Conservation (phyloP, 768 basidiomycete species). For the Lentinus tigrinus region DNA sequence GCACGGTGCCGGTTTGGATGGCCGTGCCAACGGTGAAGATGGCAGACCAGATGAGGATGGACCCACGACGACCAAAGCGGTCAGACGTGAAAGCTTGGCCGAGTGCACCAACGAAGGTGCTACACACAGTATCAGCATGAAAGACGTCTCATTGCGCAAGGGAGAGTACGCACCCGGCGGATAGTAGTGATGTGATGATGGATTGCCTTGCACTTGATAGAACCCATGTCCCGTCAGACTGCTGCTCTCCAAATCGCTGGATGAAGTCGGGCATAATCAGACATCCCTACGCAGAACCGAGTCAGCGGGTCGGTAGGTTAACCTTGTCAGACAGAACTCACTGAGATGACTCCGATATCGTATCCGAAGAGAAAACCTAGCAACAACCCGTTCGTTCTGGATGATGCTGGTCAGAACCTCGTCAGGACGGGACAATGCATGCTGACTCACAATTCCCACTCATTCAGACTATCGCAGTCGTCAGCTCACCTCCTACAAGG, state of each 20-base stretch:
- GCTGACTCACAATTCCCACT: not conserved
- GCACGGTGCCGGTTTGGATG: slow-evolving; percentile 65
- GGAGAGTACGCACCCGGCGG: slow-evolving; percentile 55
- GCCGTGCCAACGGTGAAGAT: slow-evolving; percentile 71
- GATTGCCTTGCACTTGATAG: slow-evolving; percentile 67
- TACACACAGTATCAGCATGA: slow-evolving; percentile 39
- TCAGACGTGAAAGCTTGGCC: slow-evolving; percentile 76
- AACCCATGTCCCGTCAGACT: slow-evolving; percentile 43
- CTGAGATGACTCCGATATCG: slow-evolving; percentile 77
- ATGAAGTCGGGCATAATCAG: slow-evolving; percentile 80
- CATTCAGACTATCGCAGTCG: not conserved
- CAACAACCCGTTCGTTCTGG: not conserved
- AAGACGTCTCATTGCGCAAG: slow-evolving; percentile 34
- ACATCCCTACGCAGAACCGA: slow-evolving; percentile 51
- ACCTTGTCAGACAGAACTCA: slow-evolving; percentile 27
- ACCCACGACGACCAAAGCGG: slow-evolving; percentile 66
- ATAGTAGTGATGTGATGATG: slow-evolving; percentile 76
- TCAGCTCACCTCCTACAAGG: slow-evolving; percentile 18
- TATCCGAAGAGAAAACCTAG: slow-evolving; percentile 70
- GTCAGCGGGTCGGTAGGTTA: not conserved
- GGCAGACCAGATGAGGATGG: slow-evolving; percentile 72
- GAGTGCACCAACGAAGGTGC: slow-evolving; percentile 48
- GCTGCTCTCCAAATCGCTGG: slow-evolving; percentile 59
- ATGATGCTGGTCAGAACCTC: not conserved
- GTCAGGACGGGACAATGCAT: not conserved